Conservation (phyloP, 805 yeast species). For the Candida chauliodis region DNA sequence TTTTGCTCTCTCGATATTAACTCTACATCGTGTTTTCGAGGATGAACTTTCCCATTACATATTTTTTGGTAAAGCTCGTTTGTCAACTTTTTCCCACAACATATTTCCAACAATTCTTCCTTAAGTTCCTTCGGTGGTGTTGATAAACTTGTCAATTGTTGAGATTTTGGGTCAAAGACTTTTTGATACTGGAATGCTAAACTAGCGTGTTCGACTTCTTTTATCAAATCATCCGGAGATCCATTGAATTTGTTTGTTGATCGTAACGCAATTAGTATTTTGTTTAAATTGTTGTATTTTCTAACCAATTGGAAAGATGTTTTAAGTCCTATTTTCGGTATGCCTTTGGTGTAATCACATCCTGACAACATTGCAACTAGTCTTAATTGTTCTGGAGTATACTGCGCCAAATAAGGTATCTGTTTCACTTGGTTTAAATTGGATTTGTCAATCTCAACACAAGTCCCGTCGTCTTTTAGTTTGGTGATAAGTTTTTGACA, state of each 20-base stretch:
- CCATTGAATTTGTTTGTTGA: conserved; percentile 51
- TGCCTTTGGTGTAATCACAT: conserved; percentile 91
- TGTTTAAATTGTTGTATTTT: conserved; percentile 48
- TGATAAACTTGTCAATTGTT: conserved; percentile 54
- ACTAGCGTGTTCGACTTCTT: conserved; percentile 63
- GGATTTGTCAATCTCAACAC: conserved; percentile 63
- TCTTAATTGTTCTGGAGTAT: conserved; percentile 58
- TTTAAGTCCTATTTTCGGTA: conserved; percentile 74
- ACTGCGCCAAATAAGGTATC: conserved; percentile 47
- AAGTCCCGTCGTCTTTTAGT: conserved; percentile 68
- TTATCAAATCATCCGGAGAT: conserved; percentile 55
- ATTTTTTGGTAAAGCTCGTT: conserved; percentile 49
- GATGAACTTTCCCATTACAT: conserved; percentile 67
- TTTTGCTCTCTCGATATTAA: conserved; percentile 47
- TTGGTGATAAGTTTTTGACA: conserved; percentile 74
- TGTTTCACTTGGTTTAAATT: conserved; percentile 48
- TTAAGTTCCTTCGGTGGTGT: conserved; percentile 38
- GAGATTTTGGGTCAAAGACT: conserved; percentile 66
- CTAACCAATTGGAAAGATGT: conserved; percentile 65
- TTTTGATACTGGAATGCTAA: conserved; percentile 82
- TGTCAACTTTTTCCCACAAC: conserved; percentile 46
- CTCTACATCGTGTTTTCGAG: conserved; percentile 46
- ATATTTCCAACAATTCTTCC: conserved; percentile 37
- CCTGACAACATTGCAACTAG: conserved; percentile 88
- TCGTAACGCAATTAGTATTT: conserved; percentile 52